Evolutionary conservation across 2,329 filamentous ascomycete genomes (phyloP).

Genomic region (Amesomyces nigricolor): DNA sequence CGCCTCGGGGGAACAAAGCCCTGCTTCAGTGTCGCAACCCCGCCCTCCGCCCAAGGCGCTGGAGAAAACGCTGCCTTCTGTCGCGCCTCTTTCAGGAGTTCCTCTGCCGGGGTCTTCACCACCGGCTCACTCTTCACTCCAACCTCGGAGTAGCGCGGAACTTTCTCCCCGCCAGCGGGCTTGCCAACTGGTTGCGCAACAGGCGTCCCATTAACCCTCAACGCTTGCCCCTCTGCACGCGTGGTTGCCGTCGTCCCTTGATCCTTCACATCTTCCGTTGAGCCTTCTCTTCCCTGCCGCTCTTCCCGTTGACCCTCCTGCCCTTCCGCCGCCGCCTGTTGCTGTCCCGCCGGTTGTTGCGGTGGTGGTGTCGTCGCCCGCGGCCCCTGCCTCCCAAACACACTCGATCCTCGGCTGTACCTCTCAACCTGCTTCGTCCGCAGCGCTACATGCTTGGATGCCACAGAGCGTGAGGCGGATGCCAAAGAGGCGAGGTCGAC

Average conservation of each 20-base stretch:
- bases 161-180: no score
- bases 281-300: not conserved
- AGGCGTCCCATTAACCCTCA: not conserved
- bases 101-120: not conserved
- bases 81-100: not conserved
- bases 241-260: not conserved
- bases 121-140: not conserved
- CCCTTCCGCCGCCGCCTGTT: not conserved
- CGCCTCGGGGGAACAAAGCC: constrained; percentile 12
- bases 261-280: not conserved
- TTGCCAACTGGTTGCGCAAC: not conserved
- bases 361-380: no score
- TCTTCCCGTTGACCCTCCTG: not conserved
- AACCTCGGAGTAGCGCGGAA: not conserved
- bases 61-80: constrained; percentile 13
- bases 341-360: not conserved
- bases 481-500: constrained; percentile 67
- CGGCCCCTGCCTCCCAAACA: constrained; percentile 27
- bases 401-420: constrained; percentile 43
- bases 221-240: not conserved
- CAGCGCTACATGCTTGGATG: constrained; percentile 55
- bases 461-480: constrained; percentile 63
- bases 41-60: constrained; percentile 22
- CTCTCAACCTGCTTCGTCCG: constrained; percentile 49
- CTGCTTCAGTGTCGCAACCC: constrained; percentile 8